Conservation (phyloP, 495 filamentous ascomycete genomes). For the Talaromyces ruber region DNA sequence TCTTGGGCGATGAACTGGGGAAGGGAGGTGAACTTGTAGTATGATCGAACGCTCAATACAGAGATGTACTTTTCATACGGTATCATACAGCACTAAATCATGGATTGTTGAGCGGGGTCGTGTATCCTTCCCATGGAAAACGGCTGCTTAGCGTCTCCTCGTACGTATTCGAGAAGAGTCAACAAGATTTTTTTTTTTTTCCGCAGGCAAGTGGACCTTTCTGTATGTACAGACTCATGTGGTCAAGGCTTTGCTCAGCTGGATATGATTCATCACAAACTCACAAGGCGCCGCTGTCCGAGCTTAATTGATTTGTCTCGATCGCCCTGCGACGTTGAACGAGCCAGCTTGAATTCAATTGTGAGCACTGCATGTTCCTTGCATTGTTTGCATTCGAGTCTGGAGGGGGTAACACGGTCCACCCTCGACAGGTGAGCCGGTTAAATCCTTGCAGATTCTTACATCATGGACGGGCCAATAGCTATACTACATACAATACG, state of each 20-base stretch:
- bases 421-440: neutral
- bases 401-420: neutral
- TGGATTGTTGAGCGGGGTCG: neutral
- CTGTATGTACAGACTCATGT: neutral
- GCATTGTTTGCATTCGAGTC: neutral
- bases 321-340: neutral
- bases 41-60: neutral
- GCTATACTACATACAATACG: neutral
- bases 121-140: neutral
- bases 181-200: neutral
- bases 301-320: neutral
- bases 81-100: neutral
- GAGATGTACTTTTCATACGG: neutral
- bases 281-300: neutral
- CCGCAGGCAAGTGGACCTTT: neutral
- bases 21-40: slow-evolving; percentile 14
- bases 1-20: slow-evolving; percentile 55
- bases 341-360: neutral
- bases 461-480: neutral
- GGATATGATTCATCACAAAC: neutral
- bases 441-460: slow-evolving; percentile 3
- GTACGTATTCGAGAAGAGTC: neutral
- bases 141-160: neutral
- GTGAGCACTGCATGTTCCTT: neutral
- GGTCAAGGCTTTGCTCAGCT: neutral